Percentiles rank a stretch among this genome's conserved stretches.
phyloP scores from a whole-genome alignment of 83 land plant species.

The Picea abies region DNA sequence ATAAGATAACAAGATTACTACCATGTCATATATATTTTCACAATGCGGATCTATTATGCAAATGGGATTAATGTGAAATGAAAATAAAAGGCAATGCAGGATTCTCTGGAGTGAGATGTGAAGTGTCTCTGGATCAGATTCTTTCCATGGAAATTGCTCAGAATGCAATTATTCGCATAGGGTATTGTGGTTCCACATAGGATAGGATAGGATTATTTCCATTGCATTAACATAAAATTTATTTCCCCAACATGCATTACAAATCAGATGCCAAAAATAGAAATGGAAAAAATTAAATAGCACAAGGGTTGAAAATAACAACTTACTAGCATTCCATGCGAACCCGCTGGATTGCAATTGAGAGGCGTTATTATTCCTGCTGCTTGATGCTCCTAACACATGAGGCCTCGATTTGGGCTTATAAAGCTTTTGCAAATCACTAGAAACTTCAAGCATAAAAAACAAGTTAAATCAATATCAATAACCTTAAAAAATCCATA shows the following conservation, averaged over 20 bases:
- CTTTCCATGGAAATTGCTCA: neutral
- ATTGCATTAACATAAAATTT: neutral
- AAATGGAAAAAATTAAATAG: neutral
- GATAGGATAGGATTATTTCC: neutral
- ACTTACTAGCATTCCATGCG: conserved; percentile 21
- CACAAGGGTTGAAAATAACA: neutral
- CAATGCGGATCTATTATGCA: too few species aligned
- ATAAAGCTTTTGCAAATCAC: conserved; percentile 10
- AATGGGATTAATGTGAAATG: too few species aligned
- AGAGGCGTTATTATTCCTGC: conserved; percentile 14
- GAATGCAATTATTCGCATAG: neutral
- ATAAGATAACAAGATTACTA: neutral
- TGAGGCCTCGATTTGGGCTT: conserved; percentile 14
- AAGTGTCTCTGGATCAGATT: too few species aligned
- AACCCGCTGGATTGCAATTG: conserved; percentile 20
- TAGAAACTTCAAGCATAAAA: conserved; percentile 4
- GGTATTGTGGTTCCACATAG: conserved; percentile 7
- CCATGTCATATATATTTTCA: too few species aligned
- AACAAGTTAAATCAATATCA: neutral
- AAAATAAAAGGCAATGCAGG: too few species aligned
- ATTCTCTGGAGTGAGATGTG: too few species aligned
- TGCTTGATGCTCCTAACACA: conserved; percentile 16
- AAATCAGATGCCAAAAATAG: neutral
- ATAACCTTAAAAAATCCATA: neutral
- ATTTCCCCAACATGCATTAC: neutral